Evolutionary conservation across 108 stramenopile genomes (phyloP), one percentile per base, ranked within the genome.

Genomic region (Aurantiochytrium sp.): DNA sequence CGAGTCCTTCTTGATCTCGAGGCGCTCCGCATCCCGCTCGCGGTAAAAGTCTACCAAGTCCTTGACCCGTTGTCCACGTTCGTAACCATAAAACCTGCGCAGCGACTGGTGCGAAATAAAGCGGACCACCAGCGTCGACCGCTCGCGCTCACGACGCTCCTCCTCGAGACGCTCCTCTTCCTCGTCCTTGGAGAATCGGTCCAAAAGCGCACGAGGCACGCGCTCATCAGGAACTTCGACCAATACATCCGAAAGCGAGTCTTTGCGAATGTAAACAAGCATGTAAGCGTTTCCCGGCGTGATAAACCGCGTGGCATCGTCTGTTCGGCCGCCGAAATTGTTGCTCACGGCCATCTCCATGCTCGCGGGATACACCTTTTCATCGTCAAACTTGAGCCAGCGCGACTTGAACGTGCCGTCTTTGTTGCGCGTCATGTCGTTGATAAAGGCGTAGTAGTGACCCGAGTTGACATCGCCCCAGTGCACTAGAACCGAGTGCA

Each of bases 381-480:
- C 88, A 47, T 88, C 88, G 51, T 88, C 88, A 60, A 88, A 88
- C 19, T 69, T 64, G 59, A 88, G 58, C 88, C 88, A 88, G 64
- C 42, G 60, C 43, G 60, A 60, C 10, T 72, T 87, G 23, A 88
- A 59, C 10, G 12, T 58, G 87, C 58, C 58, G 35, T 29, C 23
- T 6, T 6, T n/a, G 25, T 23, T 23, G 57, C 21, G 25, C 21
- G 58, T 42, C 45, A 92, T 23, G 28, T 91, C 91, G 72, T 93
- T 93, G 89, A 93, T 92, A 45, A 93, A 93, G 16, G 92, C 92
- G 87, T 92, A 93, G 92, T 93, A 93, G 58, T 93, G 93, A 44
- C 93, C 93, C 42, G 91, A 91, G 53, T 58, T 58, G 6, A 89
- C 87, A 59, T 91, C 91, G 42, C 93, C 93, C 21, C 60, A 60